Evolutionary conservation across 805 yeast species (phyloP).

Genomic region (Ascoidea asiatica): DNA sequence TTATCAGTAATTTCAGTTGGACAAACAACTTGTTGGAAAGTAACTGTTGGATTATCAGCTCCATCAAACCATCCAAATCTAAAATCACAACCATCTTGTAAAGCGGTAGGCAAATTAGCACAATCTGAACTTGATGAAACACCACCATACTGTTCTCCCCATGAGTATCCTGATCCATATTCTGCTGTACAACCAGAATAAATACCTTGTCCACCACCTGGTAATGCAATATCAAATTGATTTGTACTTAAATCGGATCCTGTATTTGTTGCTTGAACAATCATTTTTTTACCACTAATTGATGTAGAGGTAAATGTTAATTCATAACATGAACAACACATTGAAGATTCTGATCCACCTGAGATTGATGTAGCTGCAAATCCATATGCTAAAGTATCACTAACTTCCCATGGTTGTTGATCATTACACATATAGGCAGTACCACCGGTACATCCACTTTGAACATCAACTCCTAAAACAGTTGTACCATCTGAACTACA

Average conservation of each 20-base stretch:
- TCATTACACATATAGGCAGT: slow-evolving; percentile 7
- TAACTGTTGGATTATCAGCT: slow-evolving; percentile 5
- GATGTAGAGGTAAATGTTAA: slow-evolving; percentile 3
- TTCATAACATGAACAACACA: slow-evolving; percentile 4
- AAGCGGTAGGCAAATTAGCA: slow-evolving; percentile 3
- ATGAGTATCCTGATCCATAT: slow-evolving; percentile 3
- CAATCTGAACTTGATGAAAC: slow-evolving; percentile 2
- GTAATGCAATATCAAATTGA: slow-evolving; percentile 5
- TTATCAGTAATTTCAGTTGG: slow-evolving; percentile 5
- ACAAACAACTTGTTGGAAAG: slow-evolving; percentile 6
- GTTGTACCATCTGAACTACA: slow-evolving; percentile 5
- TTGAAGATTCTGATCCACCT: slow-evolving; percentile 1
- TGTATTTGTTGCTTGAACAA: slow-evolving; percentile 6
- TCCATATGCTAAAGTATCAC: slow-evolving; percentile 4
- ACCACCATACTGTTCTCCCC: slow-evolving; percentile 7
- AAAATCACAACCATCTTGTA: slow-evolving; percentile 7
- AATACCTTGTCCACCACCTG: slow-evolving; percentile 7
- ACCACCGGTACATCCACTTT: slow-evolving; percentile 7
- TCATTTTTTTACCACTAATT: slow-evolving; percentile 4
- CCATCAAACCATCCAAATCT: slow-evolving; percentile 5
- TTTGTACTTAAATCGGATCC: slow-evolving; percentile 2
- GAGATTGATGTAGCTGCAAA: slow-evolving; percentile 2
- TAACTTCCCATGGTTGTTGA: slow-evolving; percentile 4
- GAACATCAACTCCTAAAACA: background rate
- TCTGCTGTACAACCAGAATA: slow-evolving; percentile 1